Conservation (phyloP, 2,329 filamentous ascomycete species). For the Leptosphaerulina australis region DNA sequence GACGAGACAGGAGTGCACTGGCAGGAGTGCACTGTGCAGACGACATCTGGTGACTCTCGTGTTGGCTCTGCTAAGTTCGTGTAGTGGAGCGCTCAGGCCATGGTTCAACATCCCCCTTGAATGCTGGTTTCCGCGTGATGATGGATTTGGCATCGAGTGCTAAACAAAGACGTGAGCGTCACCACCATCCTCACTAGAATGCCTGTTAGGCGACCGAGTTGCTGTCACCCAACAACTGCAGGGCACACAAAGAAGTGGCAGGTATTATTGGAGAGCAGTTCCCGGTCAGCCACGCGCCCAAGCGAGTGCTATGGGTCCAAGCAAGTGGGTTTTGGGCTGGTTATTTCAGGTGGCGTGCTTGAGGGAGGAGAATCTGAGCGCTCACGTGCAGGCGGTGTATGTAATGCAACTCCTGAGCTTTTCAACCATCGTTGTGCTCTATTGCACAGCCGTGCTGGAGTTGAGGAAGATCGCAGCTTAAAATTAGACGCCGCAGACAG, state of each 20-base stretch:
- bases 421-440: neutral
- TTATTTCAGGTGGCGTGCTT: slow-evolving; percentile 23
- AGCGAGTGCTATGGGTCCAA: slow-evolving; percentile 21
- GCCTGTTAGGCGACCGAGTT: slow-evolving; percentile 9
- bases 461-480: slow-evolving; percentile 10
- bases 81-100: slow-evolving; percentile 18
- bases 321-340: slow-evolving; percentile 30
- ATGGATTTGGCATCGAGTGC: slow-evolving; percentile 9
- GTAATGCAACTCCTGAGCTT: slow-evolving; percentile 16
- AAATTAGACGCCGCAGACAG: slow-evolving; percentile 10
- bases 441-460: slow-evolving; percentile 1
- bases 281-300: slow-evolving; percentile 30
- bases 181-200: slow-evolving; percentile 4
- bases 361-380: slow-evolving; percentile 25
- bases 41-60: slow-evolving; percentile 16
- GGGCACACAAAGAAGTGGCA: slow-evolving; percentile 13
- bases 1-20: no score
- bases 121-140: slow-evolving; percentile 15
- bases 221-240: slow-evolving; percentile 16
- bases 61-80: slow-evolving; percentile 9
- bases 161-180: slow-evolving; percentile 14
- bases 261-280: slow-evolving; percentile 23
- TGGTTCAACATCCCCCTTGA: slow-evolving; percentile 5
- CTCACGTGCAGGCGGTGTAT: slow-evolving; percentile 31
- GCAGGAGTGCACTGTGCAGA: no score